Evolutionary conservation across 2,329 filamentous ascomycete species (phyloP).

Genomic region (Diplodia scrobiculata): DNA sequence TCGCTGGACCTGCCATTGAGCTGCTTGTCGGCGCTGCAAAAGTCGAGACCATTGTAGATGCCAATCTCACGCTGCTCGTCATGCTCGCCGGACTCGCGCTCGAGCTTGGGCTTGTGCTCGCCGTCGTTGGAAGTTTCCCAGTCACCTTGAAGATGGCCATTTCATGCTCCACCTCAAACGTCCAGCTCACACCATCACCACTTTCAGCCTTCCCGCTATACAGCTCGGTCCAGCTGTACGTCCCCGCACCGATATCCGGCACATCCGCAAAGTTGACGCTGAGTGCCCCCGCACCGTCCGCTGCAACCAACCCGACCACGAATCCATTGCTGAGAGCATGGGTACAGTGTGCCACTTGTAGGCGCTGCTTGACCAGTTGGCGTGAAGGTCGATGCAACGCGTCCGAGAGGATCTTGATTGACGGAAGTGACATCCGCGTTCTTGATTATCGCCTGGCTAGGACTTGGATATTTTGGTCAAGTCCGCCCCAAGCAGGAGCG

Average conservation of each 20-base stretch:
- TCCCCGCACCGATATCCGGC: conserved; percentile 32
- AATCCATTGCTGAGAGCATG: conserved; percentile 34
- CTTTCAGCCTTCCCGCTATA: conserved; percentile 31
- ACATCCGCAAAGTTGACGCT: conserved; percentile 33
- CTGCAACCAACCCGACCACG: conserved; percentile 31
- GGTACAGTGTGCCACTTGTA: conserved; percentile 30
- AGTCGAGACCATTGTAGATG: neutral
- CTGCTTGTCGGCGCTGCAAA: neutral
- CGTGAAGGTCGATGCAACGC: conserved; percentile 31
- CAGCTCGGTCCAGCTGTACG: conserved; percentile 32
- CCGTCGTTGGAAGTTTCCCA: neutral
- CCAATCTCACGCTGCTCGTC: neutral
- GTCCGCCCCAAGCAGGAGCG: conserved; percentile 49
- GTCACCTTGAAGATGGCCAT: conserved; percentile 32
- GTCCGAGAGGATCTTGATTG: conserved; percentile 42
- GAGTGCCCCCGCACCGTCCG: conserved; percentile 31
- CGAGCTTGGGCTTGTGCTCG: neutral
- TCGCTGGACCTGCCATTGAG: neutral
- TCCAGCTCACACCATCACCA: conserved; percentile 30
- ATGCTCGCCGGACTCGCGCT: neutral
- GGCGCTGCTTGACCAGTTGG: conserved; percentile 31
- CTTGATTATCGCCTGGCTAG: conserved; percentile 46
- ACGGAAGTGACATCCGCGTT: conserved; percentile 51
- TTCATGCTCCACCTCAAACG: conserved; percentile 30
- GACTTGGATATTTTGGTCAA: conserved; percentile 41